These are phyloP conservation scores for Trichophyton schoenleinii DNA, from an alignment of 2,329 filamentous ascomycete species.

Conservation along the genomic window DNA sequence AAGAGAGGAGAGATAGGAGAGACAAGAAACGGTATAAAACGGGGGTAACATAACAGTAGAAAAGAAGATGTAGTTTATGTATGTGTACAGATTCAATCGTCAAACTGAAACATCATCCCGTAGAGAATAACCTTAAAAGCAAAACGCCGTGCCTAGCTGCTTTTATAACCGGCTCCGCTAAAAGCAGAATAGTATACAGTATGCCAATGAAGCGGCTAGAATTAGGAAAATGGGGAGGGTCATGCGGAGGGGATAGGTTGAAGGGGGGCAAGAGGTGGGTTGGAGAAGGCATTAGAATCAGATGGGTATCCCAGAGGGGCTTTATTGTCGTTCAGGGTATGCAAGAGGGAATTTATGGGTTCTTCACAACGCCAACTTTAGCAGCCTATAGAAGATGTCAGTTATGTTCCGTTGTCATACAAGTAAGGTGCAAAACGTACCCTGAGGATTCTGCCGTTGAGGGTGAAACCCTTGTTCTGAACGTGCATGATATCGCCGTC, in stretches of 20 bases:
- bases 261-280: not conserved
- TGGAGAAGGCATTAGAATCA: not conserved
- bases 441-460: slow-evolving; percentile 80
- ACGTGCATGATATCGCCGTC: slow-evolving; percentile 82
- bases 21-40: slow-evolving; percentile 7
- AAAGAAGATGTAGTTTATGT: slow-evolving; percentile 3
- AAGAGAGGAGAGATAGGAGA: slow-evolving; percentile 23
- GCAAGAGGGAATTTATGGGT: slow-evolving; percentile 32
- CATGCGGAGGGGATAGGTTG: not conserved
- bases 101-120: slow-evolving; percentile 3
- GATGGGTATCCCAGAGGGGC: not conserved
- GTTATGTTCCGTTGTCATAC: slow-evolving; percentile 6
- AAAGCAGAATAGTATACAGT: slow-evolving; percentile 9
- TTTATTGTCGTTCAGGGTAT: not conserved
- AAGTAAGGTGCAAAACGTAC: slow-evolving; percentile 25
- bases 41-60: not conserved
- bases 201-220: not conserved
- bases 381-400: slow-evolving; percentile 45
- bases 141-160: slow-evolving; percentile 11
- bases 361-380: slow-evolving; percentile 94
- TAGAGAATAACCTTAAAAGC: slow-evolving; percentile 3
- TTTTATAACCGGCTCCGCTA: slow-evolving; percentile 6
- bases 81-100: not conserved
- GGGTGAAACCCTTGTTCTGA: slow-evolving; percentile 88
- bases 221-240: not conserved